Conservation (phyloP, 2,329 filamentous ascomycete species). For the Chaetomium sp. region DNA sequence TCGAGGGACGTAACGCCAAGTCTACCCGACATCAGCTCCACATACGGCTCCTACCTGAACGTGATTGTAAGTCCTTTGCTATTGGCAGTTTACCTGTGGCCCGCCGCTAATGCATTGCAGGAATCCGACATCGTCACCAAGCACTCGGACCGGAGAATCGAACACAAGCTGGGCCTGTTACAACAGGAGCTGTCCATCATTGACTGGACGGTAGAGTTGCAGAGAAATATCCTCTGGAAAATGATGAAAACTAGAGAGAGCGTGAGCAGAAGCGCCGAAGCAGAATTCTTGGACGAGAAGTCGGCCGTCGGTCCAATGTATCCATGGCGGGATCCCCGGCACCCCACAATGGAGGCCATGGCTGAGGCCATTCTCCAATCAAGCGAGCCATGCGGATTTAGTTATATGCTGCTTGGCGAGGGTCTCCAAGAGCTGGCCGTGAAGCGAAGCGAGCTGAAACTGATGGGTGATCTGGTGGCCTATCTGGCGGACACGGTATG, state of each 20-base stretch:
- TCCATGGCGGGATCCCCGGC: conserved; percentile 23
- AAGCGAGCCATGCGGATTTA: not conserved
- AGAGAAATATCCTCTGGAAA: not conserved
- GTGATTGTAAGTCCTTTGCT: conserved; percentile 41
- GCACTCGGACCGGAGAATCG: conserved; percentile 46
- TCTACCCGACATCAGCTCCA: conserved; percentile 45
- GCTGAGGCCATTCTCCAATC: not conserved
- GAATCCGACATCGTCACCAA: conserved; percentile 46
- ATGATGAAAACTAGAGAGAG: not conserved
- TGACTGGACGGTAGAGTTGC: conserved; percentile 40
- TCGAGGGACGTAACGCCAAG: conserved; percentile 45
- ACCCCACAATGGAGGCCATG: conserved; percentile 31
- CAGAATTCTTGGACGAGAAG: not conserved
- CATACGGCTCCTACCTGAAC: conserved; percentile 48
- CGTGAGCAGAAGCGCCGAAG: not conserved
- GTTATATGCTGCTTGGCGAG: not conserved
- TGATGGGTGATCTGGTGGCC: not conserved
- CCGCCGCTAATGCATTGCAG: conserved; percentile 30
- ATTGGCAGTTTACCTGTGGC: not conserved
- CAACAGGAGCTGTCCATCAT: conserved; percentile 47
- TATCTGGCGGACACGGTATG: not conserved
- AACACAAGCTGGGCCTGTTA: conserved; percentile 46
- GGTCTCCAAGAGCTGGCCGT: not conserved
- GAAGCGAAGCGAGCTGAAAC: not conserved
- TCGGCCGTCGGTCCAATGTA: too few species aligned